Evolutionary conservation across 306 rosid genomes (phyloP), one percentile per base, ranked within the genome.

Genomic region (Vachellia pachyceras): DNA sequence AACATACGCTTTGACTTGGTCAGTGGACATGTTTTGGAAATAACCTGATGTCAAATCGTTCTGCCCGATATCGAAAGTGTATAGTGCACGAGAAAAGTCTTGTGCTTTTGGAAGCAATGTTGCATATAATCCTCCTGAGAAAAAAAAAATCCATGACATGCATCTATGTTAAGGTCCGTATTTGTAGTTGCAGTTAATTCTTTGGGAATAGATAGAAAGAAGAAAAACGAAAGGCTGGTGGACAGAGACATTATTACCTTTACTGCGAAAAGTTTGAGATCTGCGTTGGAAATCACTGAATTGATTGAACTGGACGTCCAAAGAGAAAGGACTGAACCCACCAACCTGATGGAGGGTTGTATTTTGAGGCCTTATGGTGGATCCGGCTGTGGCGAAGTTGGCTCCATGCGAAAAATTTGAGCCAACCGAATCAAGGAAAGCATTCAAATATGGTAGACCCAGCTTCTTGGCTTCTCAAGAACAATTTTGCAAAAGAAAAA

Each of bases 371-470:
- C 94, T 86, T 35, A 92, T 86, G 80, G 95, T 92, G 54, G 97
- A 91, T 78, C 97, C 97, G 20, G 97, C 97, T 4, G 97, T 91
- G n/a, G 95, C 95, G 57, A 92, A 92, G 44, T 92, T 92, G 35
- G 87, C 95, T 87, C 97, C 95, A 74, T 88, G 92, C 37, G 87
- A 84, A 73, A 88, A 92, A 80, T 87, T 89, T 69, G 97, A 90
- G 6, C 97, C 95, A 60, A 90, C 84, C 1, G 97, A 81, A 84
- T 92, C 97, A 80, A 92, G 86, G 61, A 23, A 90, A 47, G 95
- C 92, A 81, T 81, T 90, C 67, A 92, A 90, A 86, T 90, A 83
- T n/a, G 95, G 91, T 13, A 87, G 54, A 2, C 84, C 85, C 61
- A 90, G 63, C 85, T 85, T 81, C 77, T 88, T 78, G 8, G 93